These are phyloP conservation scores for Penicillium manginii DNA, from an alignment of 495 filamentous ascomycete species.

Conservation along the genomic window DNA sequence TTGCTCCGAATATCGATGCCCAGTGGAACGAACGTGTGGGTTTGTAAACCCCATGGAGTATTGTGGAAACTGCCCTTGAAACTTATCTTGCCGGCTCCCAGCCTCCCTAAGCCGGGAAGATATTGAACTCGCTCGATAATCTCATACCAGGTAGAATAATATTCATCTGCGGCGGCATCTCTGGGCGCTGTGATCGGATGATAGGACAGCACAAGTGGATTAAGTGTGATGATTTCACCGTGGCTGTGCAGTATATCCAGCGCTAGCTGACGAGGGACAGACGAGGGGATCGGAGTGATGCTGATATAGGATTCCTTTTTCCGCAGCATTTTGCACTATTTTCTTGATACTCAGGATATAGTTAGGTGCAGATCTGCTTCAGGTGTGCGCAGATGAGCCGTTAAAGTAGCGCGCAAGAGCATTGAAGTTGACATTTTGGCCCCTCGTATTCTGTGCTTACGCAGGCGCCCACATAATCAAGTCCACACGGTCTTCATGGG, in stretches of 20 bases:
- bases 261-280: conserved; percentile 66
- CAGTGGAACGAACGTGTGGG: conserved; percentile 73
- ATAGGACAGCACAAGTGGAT: conserved; percentile 74
- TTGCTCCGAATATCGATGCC: conserved; percentile 70
- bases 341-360: background rate
- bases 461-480: conserved; percentile 1
- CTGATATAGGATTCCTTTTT: conserved; percentile 53
- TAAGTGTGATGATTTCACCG: conserved; percentile 77
- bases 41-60: conserved; percentile 67
- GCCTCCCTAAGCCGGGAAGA: conserved; percentile 62
- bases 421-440: background rate
- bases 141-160: conserved; percentile 69
- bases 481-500: no score
- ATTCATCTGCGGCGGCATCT: conserved; percentile 67
- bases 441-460: conserved; percentile 7
- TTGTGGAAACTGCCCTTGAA: conserved; percentile 80
- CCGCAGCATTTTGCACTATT: conserved; percentile 25
- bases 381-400: background rate
- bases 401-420: background rate
- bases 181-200: conserved; percentile 64
- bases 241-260: conserved; percentile 73
- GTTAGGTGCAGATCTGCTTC: background rate
- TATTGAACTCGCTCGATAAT: conserved; percentile 68
- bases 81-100: conserved; percentile 62
- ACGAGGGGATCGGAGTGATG: conserved; percentile 71